Conservation (phyloP, 163 green algal species). For the Picocystis sp. region DNA sequence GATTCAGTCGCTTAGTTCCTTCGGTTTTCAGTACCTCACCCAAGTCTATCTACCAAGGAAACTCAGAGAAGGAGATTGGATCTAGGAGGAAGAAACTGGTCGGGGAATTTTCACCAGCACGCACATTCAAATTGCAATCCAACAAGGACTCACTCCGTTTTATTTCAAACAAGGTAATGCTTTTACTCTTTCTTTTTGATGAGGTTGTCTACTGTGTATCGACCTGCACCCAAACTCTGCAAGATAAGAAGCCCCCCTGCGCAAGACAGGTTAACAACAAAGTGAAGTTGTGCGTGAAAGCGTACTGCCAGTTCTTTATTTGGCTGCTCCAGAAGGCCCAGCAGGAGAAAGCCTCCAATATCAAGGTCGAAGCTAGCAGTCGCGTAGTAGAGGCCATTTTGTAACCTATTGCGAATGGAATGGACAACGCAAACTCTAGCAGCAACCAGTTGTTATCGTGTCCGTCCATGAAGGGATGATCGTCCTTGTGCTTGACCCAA, state of each 20-base stretch:
- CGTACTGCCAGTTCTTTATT: slow-evolving; percentile 10
- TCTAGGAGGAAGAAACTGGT: slow-evolving; percentile 24
- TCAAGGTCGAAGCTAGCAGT: slow-evolving; percentile 15
- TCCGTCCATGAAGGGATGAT: slow-evolving; percentile 16
- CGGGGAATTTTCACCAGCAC: not conserved
- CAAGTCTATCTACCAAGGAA: slow-evolving; percentile 88
- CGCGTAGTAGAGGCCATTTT: slow-evolving; percentile 20
- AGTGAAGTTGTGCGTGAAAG: slow-evolving; percentile 26
- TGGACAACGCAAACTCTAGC: slow-evolving; percentile 24
- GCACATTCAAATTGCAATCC: not conserved
- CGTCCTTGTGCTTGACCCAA: slow-evolving; percentile 3
- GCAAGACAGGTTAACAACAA: slow-evolving; percentile 25
- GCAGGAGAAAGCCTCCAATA: slow-evolving; percentile 27
- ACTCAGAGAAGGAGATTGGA: slow-evolving; percentile 80
- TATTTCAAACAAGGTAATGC: too few species aligned
- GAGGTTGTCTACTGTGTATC: slow-evolving; percentile 24
- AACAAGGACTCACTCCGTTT: too few species aligned
- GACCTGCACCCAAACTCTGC: slow-evolving; percentile 24
- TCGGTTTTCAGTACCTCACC: slow-evolving; percentile 92
- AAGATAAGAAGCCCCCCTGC: slow-evolving; percentile 30
- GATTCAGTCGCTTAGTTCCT: slow-evolving; percentile 77
- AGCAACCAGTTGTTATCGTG: slow-evolving; percentile 47
- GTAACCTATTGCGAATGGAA: slow-evolving; percentile 31
- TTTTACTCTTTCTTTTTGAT: slow-evolving; percentile 14
- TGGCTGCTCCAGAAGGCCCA: slow-evolving; percentile 23